Evolutionary conservation across 2,329 filamentous ascomycete genomes (phyloP), one percentile per base, ranked within the genome.

Genomic region (Fusarium nisikadoi): DNA sequence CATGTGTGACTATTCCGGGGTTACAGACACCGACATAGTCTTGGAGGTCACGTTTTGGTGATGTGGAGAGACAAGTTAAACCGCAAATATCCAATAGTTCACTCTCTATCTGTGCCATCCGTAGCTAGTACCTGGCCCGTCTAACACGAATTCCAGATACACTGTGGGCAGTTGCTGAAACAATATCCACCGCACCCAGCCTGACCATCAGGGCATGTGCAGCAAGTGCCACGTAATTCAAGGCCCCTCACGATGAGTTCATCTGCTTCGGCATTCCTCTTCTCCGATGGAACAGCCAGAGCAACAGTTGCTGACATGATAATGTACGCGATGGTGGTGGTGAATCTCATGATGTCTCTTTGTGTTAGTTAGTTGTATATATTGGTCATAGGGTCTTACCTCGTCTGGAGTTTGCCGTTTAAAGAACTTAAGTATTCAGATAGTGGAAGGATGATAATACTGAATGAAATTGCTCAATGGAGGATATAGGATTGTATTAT

Each of bases 351-450:
- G 49, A n/a, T 52, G 33, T 6, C 33, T 52, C 2, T 3, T 20
- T 7, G 10, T 3, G 19, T 38, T 20, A 27, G 49, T 9, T n/a
- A 36, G 9, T 36, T 11, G 13, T 0, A 11, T 11, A 2, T 7
- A n/a, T 8, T n/a, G 13, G 3, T 11, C 10, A 6, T 3, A 16
- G 6, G 13, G 3, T n/a, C 49, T 36, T 8, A n/a, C 49, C 23
- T 38, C 2, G 9, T n/a, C 3, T 16, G 2, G 2, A 36, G 6
- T 1, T 8, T 20, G 1, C 9, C 4, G 5, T 3, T 33, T 1
- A n/a, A 23, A 9, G 10, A 33, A 13, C 16, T 19, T 16, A 19
- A 8, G 10, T 19, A 5, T 19, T 49, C 5, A 5, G 20, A 49
- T 29, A 29, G 27, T 3, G 9, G 27, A 29, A 29, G 9, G 27